phyloP scores from a whole-genome alignment of 148 eudicot species.

The Hydrangea macrophylla region DNA sequence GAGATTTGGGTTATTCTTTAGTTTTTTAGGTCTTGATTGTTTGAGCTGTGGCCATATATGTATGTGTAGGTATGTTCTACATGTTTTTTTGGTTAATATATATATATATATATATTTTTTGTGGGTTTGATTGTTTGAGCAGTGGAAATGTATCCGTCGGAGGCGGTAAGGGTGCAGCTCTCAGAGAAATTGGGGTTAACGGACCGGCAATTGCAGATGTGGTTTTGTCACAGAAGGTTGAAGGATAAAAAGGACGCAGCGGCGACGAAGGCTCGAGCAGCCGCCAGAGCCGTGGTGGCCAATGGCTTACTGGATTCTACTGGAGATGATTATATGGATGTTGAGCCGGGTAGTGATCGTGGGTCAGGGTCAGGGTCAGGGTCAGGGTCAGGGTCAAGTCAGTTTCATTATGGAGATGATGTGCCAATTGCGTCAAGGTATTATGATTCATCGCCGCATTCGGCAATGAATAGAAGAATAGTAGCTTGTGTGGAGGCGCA shows the following conservation, averaged over 20 bases:
- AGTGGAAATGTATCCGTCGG: constrained; percentile 47
- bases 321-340: constrained; percentile 27
- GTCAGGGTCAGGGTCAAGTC: constrained; percentile 35
- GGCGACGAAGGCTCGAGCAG: constrained; percentile 20
- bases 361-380: constrained; percentile 34
- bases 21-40: no score
- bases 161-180: constrained; percentile 41
- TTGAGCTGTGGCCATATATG: no score
- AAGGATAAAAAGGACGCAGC: constrained; percentile 45
- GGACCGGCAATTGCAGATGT: constrained; percentile 57
- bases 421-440: constrained; percentile 29
- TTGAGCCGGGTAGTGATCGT: constrained; percentile 34
- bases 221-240: constrained; percentile 57
- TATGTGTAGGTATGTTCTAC: background rate
- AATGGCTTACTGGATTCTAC: constrained; percentile 23
- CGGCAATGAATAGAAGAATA: constrained; percentile 26
- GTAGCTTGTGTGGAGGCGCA: constrained; percentile 55
- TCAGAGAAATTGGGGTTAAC: constrained; percentile 35
- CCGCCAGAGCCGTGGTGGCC: constrained; percentile 8
- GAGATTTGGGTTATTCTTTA: no score
- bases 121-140: constrained; percentile 3
- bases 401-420: constrained; percentile 25
- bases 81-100: background rate
- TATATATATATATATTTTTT: no score
- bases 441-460: constrained; percentile 32